Evolutionary conservation across 1,139 yeast species (phyloP), one percentile per base, ranked within the genome.

Genomic region (Saccharomyces hybrid): DNA sequence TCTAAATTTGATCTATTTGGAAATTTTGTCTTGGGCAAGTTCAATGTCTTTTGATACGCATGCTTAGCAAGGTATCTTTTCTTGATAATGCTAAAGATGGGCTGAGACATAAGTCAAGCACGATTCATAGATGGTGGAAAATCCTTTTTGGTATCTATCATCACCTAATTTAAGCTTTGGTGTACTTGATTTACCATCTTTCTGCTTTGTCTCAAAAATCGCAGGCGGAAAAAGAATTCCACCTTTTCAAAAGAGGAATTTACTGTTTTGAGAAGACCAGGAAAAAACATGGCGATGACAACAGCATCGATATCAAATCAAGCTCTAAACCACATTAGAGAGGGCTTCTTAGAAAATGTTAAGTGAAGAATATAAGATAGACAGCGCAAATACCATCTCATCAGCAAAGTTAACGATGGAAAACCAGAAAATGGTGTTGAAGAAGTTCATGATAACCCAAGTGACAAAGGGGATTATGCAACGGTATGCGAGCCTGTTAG

Each of bases 21-120:
- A 59, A 83, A 81, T 23, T 69, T 67, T 0, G 87, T 78, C 51
- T 67, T 65, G 2, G 88, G 88, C n/a, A 83, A 71, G 14, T 69
- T 69, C 50, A 82, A 67, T 0, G 84, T 79, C 49, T 72, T 69
- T 34, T 82, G 75, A 58, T 73, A 81, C 23, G 71, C 61, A 58
- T 76, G 78, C 41, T 58, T 38, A 11, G 25, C 48, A 53, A 55
- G 52, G 46, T 47, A 50, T 13, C 55, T 44, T 23, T 56, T 53
- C 25, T 44, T 49, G 16, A 31, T 27, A 46, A 32, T 27, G 44
- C 25, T 38, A 16, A 16, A 16, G 44, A 20, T 38, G 11, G 0
- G 44, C 25, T 3, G 44, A 38, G 44, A 4, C 44, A 16, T 7
- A 38, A 38, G 44, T 13, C 44, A 9, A 38, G 44, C 44, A 6